These are phyloP conservation scores for Colletotrichum truncatum DNA, from an alignment of 2,329 filamentous ascomycete genomes.

Conservation along the genomic window DNA sequence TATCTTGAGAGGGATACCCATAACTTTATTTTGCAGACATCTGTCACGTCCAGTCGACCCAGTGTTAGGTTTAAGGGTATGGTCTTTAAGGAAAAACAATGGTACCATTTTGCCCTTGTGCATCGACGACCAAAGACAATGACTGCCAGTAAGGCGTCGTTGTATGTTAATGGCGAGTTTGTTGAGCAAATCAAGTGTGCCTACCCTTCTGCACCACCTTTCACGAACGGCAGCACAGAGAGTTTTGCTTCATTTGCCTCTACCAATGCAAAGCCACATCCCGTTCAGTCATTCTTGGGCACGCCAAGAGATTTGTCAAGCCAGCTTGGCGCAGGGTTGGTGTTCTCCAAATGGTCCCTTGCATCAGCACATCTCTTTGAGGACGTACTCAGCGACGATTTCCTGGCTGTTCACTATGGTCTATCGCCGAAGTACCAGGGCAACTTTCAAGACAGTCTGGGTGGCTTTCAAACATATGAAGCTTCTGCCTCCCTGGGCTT, in stretches of 20 bases:
- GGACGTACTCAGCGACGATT: slow-evolving; percentile 88
- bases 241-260: slow-evolving; percentile 77
- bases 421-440: slow-evolving; percentile 92
- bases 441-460: slow-evolving; percentile 96
- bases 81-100: slow-evolving; percentile 77
- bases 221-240: slow-evolving; percentile 69
- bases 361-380: slow-evolving; percentile 91
- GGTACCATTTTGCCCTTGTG: slow-evolving; percentile 94
- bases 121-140: slow-evolving; percentile 83
- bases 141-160: slow-evolving; percentile 80
- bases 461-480: slow-evolving; percentile 95
- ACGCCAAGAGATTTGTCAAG: slow-evolving; percentile 89
- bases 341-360: slow-evolving; percentile 86
- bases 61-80: slow-evolving; percentile 93
- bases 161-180: slow-evolving; percentile 95
- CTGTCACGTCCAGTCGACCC: slow-evolving; percentile 83
- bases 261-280: slow-evolving; percentile 64
- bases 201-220: slow-evolving; percentile 81
- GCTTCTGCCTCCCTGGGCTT: slow-evolving; percentile 91
- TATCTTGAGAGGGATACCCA: slow-evolving; percentile 94
- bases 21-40: slow-evolving; percentile 96
- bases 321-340: slow-evolving; percentile 75
- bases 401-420: slow-evolving; percentile 89
- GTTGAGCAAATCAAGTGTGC: slow-evolving; percentile 90
- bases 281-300: slow-evolving; percentile 91